Evolutionary conservation across 2,329 filamentous ascomycete genomes (phyloP), one percentile per base, ranked within the genome.

Genomic region (Cercospora canescens): DNA sequence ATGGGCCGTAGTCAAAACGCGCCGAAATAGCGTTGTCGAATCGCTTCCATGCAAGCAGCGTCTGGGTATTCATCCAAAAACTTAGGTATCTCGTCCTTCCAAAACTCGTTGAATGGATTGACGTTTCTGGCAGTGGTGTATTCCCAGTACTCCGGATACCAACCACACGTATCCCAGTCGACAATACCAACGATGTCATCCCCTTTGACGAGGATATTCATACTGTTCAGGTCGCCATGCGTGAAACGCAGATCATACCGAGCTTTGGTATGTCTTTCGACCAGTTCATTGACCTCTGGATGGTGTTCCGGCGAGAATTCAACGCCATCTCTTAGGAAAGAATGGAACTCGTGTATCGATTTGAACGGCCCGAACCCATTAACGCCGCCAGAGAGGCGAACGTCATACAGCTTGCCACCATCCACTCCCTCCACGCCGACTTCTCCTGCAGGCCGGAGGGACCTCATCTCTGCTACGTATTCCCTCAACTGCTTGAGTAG

Each of bases 141-240:
- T 66, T 83, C 81, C 81, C 79, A 84, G 70, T 82, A 84, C 21
- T 76, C 73, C 1, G 81, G 82, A 70, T 81, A 84, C 81, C 80
- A 85, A 1, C 81, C 82, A 24, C 79, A 75, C 32, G 77, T 75
- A 69, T 85, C 82, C 82, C 81, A 85, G 66, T 79, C 81, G 54
- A 81, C 68, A 66, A 86, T 82, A 7, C 81, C 82, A 41, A 80
- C 77, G 32, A 87, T 72, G 5, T 78, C 71, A 60, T 81, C 78
- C 5, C 76, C 79, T 6, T 72, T 72, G 50, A 79, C 72, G 9
- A 85, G 66, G 52, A 85, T 81, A 66, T 85, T 85, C 24, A 71
- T 70, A 14, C 48, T 32, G 35, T 60, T 54, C 3, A 63, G 57
- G 26, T 67, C 64, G 34, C 60, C 64, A 50, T 63, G 64, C 8